Percentiles rank a stretch among this genome's conserved stretches.
These are phyloP conservation scores for Yamadazyma tumulicola DNA, from an alignment of 805 yeast genomes.

Conservation along the genomic window DNA sequence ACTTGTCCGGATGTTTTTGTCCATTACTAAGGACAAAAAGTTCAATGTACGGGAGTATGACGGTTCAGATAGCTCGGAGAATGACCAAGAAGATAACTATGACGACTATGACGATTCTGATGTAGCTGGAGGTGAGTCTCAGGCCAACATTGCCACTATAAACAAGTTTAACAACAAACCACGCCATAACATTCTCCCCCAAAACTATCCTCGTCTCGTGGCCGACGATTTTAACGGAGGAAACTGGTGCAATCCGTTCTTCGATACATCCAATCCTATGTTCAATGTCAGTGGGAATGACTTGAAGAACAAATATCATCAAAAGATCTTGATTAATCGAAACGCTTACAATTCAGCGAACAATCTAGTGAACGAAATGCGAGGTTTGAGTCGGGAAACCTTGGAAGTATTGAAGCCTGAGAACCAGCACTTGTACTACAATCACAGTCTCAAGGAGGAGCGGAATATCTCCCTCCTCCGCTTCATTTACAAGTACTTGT, in stretches of 20 bases:
- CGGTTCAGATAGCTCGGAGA: conserved; percentile 35
- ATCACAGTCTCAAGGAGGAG: conserved; percentile 29
- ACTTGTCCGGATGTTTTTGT: conserved; percentile 26
- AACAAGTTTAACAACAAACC: conserved; percentile 21
- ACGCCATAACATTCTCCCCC: conserved; percentile 48
- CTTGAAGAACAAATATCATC: conserved; percentile 36
- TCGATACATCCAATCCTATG: conserved; percentile 34
- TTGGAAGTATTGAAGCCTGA: conserved; percentile 36
- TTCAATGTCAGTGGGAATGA: conserved; percentile 43
- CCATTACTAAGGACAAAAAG: conserved; percentile 30
- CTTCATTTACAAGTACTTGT: conserved; percentile 50
- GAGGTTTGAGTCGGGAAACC: conserved; percentile 38
- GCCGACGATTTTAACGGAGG: conserved; percentile 70
- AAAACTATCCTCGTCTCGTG: conserved; percentile 66
- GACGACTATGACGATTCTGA: conserved; percentile 1
- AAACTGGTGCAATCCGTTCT: conserved; percentile 73
- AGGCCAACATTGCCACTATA: conserved; percentile 1
- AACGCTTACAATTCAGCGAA: conserved; percentile 41
- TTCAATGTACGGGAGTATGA: conserved; percentile 34
- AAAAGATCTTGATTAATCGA: conserved; percentile 48
- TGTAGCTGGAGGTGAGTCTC: conserved; percentile 2
- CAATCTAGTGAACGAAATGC: conserved; percentile 34
- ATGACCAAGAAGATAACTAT: conserved; percentile 12
- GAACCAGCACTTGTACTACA: conserved; percentile 34
- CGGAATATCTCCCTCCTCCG: conserved; percentile 54